These are phyloP conservation scores for Ulota crispa DNA, from an alignment of 225 moss, liverwort and hornwort species.

Conservation along the genomic window DNA sequence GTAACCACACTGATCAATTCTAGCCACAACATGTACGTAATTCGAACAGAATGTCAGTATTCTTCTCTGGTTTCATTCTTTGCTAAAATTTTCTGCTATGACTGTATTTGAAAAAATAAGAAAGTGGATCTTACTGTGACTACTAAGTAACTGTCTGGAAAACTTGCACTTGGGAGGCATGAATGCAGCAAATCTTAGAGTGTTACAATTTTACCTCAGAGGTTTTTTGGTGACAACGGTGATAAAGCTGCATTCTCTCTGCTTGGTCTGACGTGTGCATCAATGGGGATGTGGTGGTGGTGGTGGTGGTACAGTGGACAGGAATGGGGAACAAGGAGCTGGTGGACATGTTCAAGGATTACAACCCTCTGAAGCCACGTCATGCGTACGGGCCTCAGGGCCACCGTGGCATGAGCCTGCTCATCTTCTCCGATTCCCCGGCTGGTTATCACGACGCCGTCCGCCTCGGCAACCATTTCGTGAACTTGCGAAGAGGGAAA, in stretches of 20 bases:
- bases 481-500: conserved; percentile 59
- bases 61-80: background rate
- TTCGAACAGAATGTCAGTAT: background rate
- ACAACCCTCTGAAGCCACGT: conserved; percentile 91
- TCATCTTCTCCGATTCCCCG: conserved; percentile 81
- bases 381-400: conserved; percentile 97
- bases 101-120: background rate
- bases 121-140: background rate
- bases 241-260: too few species aligned
- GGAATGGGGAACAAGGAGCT: conserved; percentile 99
- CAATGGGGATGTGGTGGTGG: background rate
- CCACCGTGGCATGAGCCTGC: conserved; percentile 93
- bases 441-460: conserved; percentile 84
- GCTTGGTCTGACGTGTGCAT: background rate
- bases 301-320: conserved; percentile 63
- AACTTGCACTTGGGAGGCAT: too few species aligned
- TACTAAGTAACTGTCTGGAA: too few species aligned
- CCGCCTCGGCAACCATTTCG: conserved; percentile 74
- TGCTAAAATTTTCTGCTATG: background rate
- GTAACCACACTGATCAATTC: background rate
- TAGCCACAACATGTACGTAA: background rate
- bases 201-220: too few species aligned
- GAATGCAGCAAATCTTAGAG: too few species aligned
- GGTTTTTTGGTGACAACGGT: too few species aligned
- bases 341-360: conserved; percentile 80